Conservation (phyloP, 2,329 filamentous ascomycete genomes). For the Cadophora malorum region DNA sequence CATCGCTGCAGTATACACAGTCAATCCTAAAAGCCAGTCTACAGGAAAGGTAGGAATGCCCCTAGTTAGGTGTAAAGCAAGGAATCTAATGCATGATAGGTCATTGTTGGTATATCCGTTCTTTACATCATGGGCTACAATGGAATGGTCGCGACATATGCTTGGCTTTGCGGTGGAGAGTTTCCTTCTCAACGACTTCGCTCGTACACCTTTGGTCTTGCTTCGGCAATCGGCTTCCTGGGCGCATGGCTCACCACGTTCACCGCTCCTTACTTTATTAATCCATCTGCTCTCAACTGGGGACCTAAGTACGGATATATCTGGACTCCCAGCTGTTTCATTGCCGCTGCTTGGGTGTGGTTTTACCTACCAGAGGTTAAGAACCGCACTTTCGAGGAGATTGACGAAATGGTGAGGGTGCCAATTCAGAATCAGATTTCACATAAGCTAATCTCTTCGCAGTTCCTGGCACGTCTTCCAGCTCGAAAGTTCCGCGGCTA, state of each 20-base stretch:
- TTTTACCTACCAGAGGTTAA: constrained; percentile 75
- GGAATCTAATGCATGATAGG: constrained; percentile 35
- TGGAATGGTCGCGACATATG: constrained; percentile 52
- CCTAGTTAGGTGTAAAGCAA: not conserved
- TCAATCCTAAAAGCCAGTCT: constrained; percentile 46
- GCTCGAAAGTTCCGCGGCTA: constrained; percentile 53
- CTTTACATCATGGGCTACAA: constrained; percentile 40
- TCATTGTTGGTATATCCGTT: constrained; percentile 57
- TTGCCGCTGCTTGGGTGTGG: constrained; percentile 56
- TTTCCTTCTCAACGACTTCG: constrained; percentile 62
- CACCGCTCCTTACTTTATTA: constrained; percentile 66
- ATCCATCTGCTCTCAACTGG: constrained; percentile 59
- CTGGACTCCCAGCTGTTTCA: constrained; percentile 55
- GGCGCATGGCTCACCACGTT: constrained; percentile 59
- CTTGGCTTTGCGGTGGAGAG: constrained; percentile 63
- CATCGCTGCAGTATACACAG: constrained; percentile 58
- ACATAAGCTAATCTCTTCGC: not conserved
- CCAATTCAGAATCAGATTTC: not conserved
- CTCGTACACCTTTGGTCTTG: constrained; percentile 62
- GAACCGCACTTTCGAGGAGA: constrained; percentile 81
- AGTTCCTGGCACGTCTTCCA: constrained; percentile 48
- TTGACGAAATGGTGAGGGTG: constrained; percentile 66
- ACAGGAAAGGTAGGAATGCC: constrained; percentile 47
- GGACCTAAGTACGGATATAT: constrained; percentile 64
- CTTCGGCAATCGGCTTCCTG: constrained; percentile 59